Base-by-base conservation (phyloP, 2,329 filamentous ascomycete genomes). In the Fusarium solani-melongenae region DNA sequence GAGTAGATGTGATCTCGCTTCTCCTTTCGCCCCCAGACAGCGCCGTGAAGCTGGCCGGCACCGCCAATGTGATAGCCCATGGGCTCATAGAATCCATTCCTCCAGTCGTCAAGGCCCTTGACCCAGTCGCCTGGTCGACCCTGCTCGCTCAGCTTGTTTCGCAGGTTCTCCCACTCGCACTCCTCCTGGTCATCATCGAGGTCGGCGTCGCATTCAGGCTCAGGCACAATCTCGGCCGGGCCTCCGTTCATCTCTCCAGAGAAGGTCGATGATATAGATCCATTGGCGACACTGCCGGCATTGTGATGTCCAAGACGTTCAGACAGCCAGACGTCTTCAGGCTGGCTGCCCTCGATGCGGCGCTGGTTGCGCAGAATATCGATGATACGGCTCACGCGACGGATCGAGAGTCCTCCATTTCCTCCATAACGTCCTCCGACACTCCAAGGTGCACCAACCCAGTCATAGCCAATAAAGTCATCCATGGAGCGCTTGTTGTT, bases 41-140 rank as follows among this genome's bases (percentile, higher is more conserved):
- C 80, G 14, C 75, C 68, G 70, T 87, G 85, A 20, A 89, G 79
- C 59, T 77, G 83, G 12, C 75, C 76, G 59, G 88, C 88, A 63
- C 84, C 84, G n/a, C 84, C 84, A 27, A 86, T 88, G 76, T 90
- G 88, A 77, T 89, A 90, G 49, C 88, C 88, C 88, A 90, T 88
- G 12, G 88, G 88, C 77, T 88, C 84, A 76, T 89, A 89, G 73
- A 84, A 86, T 24, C 87, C 87, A 15, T 84, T 75, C 12, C 87
- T 83, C 84, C 86, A 88, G 75, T 86, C 83, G 76, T 88, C 87
- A 46, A 88, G 78, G 10, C 83, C 86, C 55, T 82, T 73, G 46
- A 87, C 79, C 53, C 81, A 80, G 20, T 81, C 79, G 31, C 81
- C 81, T 7, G 55, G 34, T 14, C 22, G 22, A 12, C 33, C 55